phyloP scores from a whole-genome alignment of 2,329 filamentous ascomycete species.

The Elsinoe ampelina region DNA sequence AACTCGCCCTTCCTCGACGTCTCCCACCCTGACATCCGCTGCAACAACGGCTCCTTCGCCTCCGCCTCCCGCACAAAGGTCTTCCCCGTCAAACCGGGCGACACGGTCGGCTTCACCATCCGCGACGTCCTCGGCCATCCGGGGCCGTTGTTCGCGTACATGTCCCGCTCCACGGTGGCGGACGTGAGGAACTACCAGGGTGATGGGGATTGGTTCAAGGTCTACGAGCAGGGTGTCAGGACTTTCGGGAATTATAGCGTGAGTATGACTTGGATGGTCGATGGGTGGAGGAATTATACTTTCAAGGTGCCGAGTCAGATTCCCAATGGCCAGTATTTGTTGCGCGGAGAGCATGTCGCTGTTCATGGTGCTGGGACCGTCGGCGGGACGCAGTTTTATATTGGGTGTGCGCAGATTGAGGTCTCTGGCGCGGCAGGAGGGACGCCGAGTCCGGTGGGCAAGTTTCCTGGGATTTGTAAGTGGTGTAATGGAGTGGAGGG shows the following conservation, averaged over 20 bases:
- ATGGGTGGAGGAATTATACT: constrained; percentile 14
- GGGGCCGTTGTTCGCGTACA: constrained; percentile 20
- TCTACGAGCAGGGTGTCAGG: constrained; percentile 14
- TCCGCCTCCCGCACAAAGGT: constrained; percentile 27
- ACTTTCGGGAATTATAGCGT: constrained; percentile 7
- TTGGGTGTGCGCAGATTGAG: constrained; percentile 24
- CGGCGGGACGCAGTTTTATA: constrained; percentile 32
- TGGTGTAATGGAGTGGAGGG: not conserved
- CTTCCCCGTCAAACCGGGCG: constrained; percentile 19
- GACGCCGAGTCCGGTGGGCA: constrained; percentile 9
- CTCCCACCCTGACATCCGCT: constrained; percentile 15
- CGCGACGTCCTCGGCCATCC: constrained; percentile 20
- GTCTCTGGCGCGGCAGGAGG: constrained; percentile 14
- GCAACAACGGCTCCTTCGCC: constrained; percentile 18
- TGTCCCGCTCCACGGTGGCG: constrained; percentile 19
- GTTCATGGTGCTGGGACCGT: constrained; percentile 40
- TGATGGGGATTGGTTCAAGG: constrained; percentile 20
- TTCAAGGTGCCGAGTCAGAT: constrained; percentile 41
- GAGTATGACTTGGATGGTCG: constrained; percentile 15
- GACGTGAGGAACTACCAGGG: constrained; percentile 16
- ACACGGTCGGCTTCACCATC: constrained; percentile 18
- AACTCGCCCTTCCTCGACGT: constrained; percentile 18
- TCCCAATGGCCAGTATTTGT: constrained; percentile 45
- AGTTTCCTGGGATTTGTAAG: constrained; percentile 16
- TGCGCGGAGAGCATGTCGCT: constrained; percentile 46